A percentile compares a stretch with the other conserved stretches of the same genome.
Evolutionary conservation across 2,329 filamentous ascomycete genomes (phyloP).

Genomic region (Colletotrichum scovillei): DNA sequence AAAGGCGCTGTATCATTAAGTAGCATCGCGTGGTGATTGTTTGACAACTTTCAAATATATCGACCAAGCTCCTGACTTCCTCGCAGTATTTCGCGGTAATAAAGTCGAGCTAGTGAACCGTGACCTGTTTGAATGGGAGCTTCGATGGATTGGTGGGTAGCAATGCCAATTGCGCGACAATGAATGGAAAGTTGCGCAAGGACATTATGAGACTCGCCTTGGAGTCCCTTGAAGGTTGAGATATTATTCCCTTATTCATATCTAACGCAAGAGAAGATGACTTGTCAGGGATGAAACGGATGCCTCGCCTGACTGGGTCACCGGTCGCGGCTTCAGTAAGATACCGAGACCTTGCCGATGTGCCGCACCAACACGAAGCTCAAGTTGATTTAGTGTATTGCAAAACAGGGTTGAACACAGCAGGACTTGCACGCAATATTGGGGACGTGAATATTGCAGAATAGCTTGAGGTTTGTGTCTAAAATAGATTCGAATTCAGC

Average conservation of each 20-base stretch:
- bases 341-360: not conserved
- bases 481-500: no score
- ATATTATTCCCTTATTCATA: not conserved
- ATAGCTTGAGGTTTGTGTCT: not conserved
- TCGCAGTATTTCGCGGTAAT: not conserved
- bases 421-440: not conserved
- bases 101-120: not conserved
- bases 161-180: not conserved
- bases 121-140: not conserved
- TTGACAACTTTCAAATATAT: not conserved
- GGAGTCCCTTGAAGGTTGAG: not conserved
- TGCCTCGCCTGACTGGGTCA: not conserved
- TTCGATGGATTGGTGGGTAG: not conserved
- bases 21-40: not conserved
- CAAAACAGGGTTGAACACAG: constrained; percentile 1
- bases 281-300: not conserved
- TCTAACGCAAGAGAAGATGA: constrained; percentile 1
- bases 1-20: not conserved
- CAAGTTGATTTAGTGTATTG: not conserved
- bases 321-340: not conserved
- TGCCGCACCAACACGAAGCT: not conserved
- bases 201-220: not conserved
- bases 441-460: not conserved
- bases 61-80: not conserved
- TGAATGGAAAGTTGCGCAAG: not conserved